Evolutionary conservation across 83 land plant species (phyloP), one percentile per base, ranked within the genome.

Genomic region (Picea engelmannii): DNA sequence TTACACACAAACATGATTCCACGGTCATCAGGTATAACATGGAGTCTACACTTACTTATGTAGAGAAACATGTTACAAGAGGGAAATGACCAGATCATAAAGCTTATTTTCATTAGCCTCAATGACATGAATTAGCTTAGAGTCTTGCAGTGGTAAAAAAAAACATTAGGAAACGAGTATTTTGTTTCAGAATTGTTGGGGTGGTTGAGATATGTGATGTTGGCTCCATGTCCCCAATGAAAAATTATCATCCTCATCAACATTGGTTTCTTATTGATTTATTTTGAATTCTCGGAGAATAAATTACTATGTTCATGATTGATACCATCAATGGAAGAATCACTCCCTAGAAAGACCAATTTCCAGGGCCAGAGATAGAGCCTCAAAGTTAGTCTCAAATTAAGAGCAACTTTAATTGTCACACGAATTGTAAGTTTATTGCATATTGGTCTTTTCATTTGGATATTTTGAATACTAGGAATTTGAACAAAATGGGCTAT

Each of bases 151-250:
- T 64, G 66, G 66, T 23, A n/a, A 8, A 1, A 0, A 20, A 64
- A 20, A 64, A 7, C 24, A 64, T 8, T 1, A 23, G 78, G 60
- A 1, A 20, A n/a, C 10, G 62, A 7, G 38, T 42, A 38, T 2
- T 47, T 49, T 44, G 2, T 70, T 17, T 70, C n/a, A 40, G 21
- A 42, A 35, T 21, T 27, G 1, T 6, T 77, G 63, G 27, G 40
- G 38, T 93, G 92, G 93, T 82, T 92, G n/a, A 67, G 86, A 52
- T 93, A 89, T 83, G 74, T 92, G 62, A 79, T 92, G 87, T 88
- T 96, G 65, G 88, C 95, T 21, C 93, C 92, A 38, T 96, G 98
- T 80, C 90, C 98, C n/a, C 98, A 93, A 61, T 86, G 92, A 25
- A 70, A 68, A 10, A 76, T 96, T 4, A 79, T 88, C 66, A 78